A percentile compares a stretch with the other conserved stretches of the same genome.
phyloP scores from a whole-genome alignment of 2,329 filamentous ascomycete species.

The Dothideomycetidae sp. region DNA sequence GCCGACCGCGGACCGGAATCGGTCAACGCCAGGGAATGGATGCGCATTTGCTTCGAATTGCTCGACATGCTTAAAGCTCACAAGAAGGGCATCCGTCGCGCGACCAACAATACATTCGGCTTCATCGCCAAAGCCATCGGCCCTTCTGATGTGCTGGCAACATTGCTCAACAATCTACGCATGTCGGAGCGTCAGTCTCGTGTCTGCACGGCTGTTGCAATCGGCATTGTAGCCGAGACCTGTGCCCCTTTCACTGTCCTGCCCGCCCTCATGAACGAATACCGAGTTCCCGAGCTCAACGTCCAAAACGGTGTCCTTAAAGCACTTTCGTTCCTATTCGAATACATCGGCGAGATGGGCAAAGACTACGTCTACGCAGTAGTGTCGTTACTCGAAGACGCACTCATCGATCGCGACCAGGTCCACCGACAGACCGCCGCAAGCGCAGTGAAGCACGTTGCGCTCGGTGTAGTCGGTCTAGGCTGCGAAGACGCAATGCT shows the following conservation, averaged over 20 bases:
- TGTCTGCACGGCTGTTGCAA: conserved; percentile 95
- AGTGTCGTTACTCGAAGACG: conserved; percentile 87
- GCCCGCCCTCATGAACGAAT: conserved; percentile 98
- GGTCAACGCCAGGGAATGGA: conserved; percentile 96
- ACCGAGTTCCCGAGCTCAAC: conserved; percentile 93
- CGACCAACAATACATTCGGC: conserved; percentile 98
- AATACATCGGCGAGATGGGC: conserved; percentile 97
- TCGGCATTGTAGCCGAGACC: conserved; percentile 95
- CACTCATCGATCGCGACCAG: conserved; percentile 93
- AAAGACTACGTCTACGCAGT: conserved; percentile 99
- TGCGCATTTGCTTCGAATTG: conserved; percentile 98
- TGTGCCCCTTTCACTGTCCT: conserved; percentile 97
- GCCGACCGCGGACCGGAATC: conserved; percentile 92
- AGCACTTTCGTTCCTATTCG: conserved; percentile 89
- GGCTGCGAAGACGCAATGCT: conserved; percentile 98
- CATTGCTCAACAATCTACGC: conserved; percentile 86
- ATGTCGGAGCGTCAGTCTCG: conserved; percentile 96
- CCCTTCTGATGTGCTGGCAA: conserved; percentile 90
- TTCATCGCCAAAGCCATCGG: conserved; percentile 99
- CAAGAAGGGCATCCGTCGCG: conserved; percentile 96
- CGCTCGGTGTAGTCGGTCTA: conserved; percentile 89
- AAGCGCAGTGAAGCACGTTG: conserved; percentile 93
- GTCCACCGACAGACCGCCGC: conserved; percentile 95
- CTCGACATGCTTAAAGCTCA: conserved; percentile 99
- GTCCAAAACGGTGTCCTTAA: conserved; percentile 98